These are phyloP conservation scores for Cyberlindnera meyerae DNA, from an alignment of 805 yeast genomes.

Conservation along the genomic window DNA sequence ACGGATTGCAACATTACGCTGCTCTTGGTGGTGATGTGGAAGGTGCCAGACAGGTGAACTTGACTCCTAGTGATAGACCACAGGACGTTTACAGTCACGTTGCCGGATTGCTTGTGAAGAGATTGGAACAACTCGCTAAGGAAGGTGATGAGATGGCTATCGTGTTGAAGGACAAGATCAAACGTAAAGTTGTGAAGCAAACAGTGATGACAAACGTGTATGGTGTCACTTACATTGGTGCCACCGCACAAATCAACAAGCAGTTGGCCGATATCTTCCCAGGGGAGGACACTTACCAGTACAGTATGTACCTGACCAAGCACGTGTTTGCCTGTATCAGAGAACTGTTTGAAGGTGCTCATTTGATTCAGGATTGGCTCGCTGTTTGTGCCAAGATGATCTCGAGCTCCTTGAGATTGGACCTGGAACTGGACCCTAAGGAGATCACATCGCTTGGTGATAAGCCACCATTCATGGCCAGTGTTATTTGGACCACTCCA, in stretches of 20 bases:
- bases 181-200: constrained; percentile 89
- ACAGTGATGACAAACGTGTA: constrained; percentile 98
- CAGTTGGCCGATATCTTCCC: constrained; percentile 61
- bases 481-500: constrained; percentile 98
- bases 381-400: constrained; percentile 81
- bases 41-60: constrained; percentile 77
- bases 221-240: constrained; percentile 94
- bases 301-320: constrained; percentile 62
- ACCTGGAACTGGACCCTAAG: constrained; percentile 39
- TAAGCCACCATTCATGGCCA: constrained; percentile 64
- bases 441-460: constrained; percentile 37
- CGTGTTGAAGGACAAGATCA: constrained; percentile 47
- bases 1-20: constrained; percentile 82
- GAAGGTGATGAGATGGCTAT: constrained; percentile 50
- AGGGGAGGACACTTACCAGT: constrained; percentile 42
- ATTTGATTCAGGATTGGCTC: constrained; percentile 93
- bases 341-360: constrained; percentile 87
- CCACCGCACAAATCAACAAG: constrained; percentile 79
- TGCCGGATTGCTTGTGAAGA: constrained; percentile 53
- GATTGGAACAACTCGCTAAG: constrained; percentile 49
- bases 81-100: constrained; percentile 75
- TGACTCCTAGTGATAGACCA: constrained; percentile 66
- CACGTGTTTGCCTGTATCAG: constrained; percentile 82
- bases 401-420: constrained; percentile 69
- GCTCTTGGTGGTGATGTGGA: constrained; percentile 82